Evolutionary conservation across 495 filamentous ascomycete genomes (phyloP).

Genomic region (Geoglossum glabrum): DNA sequence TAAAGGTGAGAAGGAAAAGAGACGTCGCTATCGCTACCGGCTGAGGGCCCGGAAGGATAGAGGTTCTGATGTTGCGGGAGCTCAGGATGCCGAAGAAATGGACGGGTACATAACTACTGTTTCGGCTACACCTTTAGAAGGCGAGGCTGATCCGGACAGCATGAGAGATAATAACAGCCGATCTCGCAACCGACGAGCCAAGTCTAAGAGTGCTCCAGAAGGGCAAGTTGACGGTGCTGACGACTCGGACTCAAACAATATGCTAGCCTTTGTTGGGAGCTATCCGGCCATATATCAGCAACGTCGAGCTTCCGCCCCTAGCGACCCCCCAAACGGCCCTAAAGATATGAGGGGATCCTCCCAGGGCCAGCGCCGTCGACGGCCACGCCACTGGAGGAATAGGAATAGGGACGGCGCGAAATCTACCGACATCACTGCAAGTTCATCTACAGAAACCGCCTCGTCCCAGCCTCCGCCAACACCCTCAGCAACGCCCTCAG

Average conservation of each 20-base stretch:
- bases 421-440: neutral
- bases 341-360: neutral
- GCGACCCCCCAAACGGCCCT: neutral
- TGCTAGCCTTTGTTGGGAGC: neutral
- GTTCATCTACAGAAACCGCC: neutral
- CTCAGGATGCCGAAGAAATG: neutral
- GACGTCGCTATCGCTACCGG: neutral
- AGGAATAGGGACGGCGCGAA: neutral
- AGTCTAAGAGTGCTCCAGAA: conserved; percentile 1
- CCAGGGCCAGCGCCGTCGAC: neutral
- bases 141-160: neutral
- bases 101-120: neutral
- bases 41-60: neutral
- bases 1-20: neutral
- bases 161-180: neutral
- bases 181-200: neutral
- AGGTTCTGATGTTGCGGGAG: neutral
- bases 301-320: neutral
- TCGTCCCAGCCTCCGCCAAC: neutral
- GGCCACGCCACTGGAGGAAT: neutral
- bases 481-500: neutral
- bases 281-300: neutral
- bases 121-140: neutral
- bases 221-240: neutral
- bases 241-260: neutral